phyloP scores from a whole-genome alignment of 306 rosid species.

The Prinsepia uniflora region DNA sequence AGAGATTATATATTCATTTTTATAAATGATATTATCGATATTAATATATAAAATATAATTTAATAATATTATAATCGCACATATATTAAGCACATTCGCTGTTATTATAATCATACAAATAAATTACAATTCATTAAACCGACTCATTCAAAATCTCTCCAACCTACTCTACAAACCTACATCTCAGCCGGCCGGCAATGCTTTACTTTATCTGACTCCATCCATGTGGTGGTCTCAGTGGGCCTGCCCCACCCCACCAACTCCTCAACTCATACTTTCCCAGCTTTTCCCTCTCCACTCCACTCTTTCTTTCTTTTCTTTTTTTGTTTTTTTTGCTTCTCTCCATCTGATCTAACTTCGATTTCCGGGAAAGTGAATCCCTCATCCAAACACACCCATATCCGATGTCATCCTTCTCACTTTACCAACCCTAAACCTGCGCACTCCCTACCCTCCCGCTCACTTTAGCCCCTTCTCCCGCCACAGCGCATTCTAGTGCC shows the following conservation, averaged over 20 bases:
- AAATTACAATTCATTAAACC: too few species aligned
- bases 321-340: too few species aligned
- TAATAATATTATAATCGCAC: too few species aligned
- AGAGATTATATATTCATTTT: too few species aligned
- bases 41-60: too few species aligned
- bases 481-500: conserved; percentile 48
- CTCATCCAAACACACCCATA: conserved; percentile 30
- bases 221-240: conserved; percentile 70
- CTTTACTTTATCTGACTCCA: conserved; percentile 57
- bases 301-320: background rate
- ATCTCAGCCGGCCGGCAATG: too few species aligned
- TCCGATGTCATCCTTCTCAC: conserved; percentile 25
- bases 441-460: conserved; percentile 10
- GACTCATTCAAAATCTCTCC: too few species aligned
- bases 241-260: conserved; percentile 39
- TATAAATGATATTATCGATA: too few species aligned
- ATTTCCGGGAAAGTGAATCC: conserved; percentile 54
- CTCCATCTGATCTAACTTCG: conserved; percentile 43
- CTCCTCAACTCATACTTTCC: conserved; percentile 1
- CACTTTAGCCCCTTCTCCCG: conserved; percentile 8
- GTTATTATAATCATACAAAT: too few species aligned
- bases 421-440: conserved; percentile 27
- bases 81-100: too few species aligned
- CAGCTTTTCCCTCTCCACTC: conserved; percentile 13
- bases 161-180: too few species aligned